Base-by-base conservation (phyloP, 306 rosid species). In the Begonia loranthoides region DNA sequence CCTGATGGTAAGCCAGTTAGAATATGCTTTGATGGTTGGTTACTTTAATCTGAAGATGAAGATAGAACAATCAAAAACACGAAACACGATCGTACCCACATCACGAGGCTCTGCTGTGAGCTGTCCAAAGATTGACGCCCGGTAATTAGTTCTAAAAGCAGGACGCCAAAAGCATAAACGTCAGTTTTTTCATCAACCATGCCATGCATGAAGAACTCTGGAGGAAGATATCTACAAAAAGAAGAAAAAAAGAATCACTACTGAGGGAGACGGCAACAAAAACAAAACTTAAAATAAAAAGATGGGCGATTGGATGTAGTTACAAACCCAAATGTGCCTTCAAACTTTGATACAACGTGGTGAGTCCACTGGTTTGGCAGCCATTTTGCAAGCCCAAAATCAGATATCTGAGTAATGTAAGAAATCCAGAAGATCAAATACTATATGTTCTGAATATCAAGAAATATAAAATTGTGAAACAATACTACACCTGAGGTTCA, bases 161-260 rank as follows among this genome's bases (percentile, higher is more conserved):
- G 75, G 34, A 92, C 99, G 41, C 99, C 99, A 50, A 76, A 87
- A 49, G 99, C 94, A 62, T 67, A 92, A 41, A 92, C 94, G 58
- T 92, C 99, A 17, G 96, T 92, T 64, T 92, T 92, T 67, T 92
- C 99, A 66, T 92, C 96, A 36, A 86, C 96, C 63, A 92, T 80
- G 7, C 99, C 99, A 50, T 92, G 94, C 99, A 92, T 80, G 85
- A 92, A 86, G 77, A 78, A 86, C 76, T 92, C 99, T 4, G 99
- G 99, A 66, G 99, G 99, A 74, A 92, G 96, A 65, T 92, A 92
- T 14, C 99, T 92, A 76, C 60, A 60, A 62, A 67, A 9, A 13
- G 38, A 45, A 57, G 59, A 22, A 28, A 53, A 43, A 48, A 41
- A 7, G 44, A 54, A 59, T 12, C 7, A 47, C 59, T 72, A 59